Evolutionary conservation across 2,329 filamentous ascomycete species (phyloP).

Genomic region (Exophiala viscosa): DNA sequence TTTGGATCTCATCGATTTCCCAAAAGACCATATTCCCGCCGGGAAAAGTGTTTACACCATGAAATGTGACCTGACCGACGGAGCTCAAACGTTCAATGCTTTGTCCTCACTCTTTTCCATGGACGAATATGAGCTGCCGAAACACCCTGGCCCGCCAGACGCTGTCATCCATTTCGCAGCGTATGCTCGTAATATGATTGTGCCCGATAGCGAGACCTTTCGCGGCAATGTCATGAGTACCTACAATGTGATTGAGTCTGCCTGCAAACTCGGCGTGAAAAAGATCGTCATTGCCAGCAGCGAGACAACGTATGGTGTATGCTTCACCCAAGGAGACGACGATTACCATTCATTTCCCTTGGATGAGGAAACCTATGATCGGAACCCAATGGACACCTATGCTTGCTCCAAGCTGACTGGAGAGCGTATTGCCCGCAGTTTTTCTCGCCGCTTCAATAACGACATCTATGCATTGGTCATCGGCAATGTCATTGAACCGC

Average conservation of each 20-base stretch:
- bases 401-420: slow-evolving; percentile 58
- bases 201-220: slow-evolving; percentile 59
- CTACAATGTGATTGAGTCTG: slow-evolving; percentile 62
- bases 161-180: slow-evolving; percentile 62
- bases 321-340: slow-evolving; percentile 57
- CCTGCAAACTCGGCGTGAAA: slow-evolving; percentile 58
- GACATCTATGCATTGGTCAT: slow-evolving; percentile 62
- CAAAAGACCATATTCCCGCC: slow-evolving; percentile 29
- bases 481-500: slow-evolving; percentile 59
- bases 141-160: slow-evolving; percentile 47
- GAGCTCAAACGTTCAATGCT: slow-evolving; percentile 55
- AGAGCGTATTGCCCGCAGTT: slow-evolving; percentile 55
- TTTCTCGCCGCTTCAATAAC: slow-evolving; percentile 51
- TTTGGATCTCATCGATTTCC: slow-evolving; percentile 50
- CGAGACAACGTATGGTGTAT: slow-evolving; percentile 60
- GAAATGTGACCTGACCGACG: slow-evolving; percentile 54
- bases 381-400: slow-evolving; percentile 60
- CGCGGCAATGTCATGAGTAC: slow-evolving; percentile 53
- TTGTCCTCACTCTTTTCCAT: slow-evolving; percentile 56
- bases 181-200: slow-evolving; percentile 58
- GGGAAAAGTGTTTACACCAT: slow-evolving; percentile 52
- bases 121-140: slow-evolving; percentile 44
- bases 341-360: slow-evolving; percentile 58
- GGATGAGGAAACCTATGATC: slow-evolving; percentile 54
- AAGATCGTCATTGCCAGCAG: slow-evolving; percentile 61